Conservation (phyloP, 345 rosid species). For the Limnanthes douglasii region DNA sequence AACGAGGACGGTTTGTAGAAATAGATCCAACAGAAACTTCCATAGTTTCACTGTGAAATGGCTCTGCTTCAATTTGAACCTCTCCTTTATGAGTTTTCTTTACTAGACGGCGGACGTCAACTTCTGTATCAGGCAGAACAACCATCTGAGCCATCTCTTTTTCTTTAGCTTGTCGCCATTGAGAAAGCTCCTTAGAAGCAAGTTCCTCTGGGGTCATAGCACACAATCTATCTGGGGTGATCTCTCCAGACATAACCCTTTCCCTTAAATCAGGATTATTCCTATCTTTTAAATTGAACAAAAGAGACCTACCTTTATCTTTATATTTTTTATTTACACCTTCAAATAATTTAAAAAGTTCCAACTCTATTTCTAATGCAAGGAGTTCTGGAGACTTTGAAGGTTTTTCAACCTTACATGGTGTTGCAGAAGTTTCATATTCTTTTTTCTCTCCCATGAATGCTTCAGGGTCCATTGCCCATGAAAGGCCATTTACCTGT, state of each 20-base stretch:
- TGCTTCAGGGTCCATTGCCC: slow-evolving; percentile 49
- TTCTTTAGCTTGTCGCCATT: slow-evolving; percentile 94
- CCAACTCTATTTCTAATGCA: slow-evolving; percentile 57
- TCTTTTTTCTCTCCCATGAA: slow-evolving; percentile 20
- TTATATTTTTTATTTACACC: slow-evolving; percentile 95
- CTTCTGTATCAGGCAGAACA: slow-evolving; percentile 62
- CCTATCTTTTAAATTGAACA: slow-evolving; percentile 83
- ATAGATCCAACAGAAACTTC: slow-evolving; percentile 44
- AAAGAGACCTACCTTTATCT: slow-evolving; percentile 79
- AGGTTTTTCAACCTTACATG: slow-evolving; percentile 10
- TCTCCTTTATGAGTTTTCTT: slow-evolving; percentile 96
- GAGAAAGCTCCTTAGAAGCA: slow-evolving; percentile 87
- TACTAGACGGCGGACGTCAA: slow-evolving; percentile 61
- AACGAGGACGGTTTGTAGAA: slow-evolving; percentile 14
- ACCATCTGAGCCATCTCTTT: slow-evolving; percentile 94
- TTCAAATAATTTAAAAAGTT: slow-evolving; percentile 66
- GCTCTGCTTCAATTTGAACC: slow-evolving; percentile 72
- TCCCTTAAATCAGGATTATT: slow-evolving; percentile 81
- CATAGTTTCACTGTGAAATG: slow-evolving; percentile 29
- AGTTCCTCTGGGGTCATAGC: slow-evolving; percentile 90
- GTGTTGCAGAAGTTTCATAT: slow-evolving; percentile 9
- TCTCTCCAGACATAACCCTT: slow-evolving; percentile 61
- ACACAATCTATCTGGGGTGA: slow-evolving; percentile 53
- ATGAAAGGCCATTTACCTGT: slow-evolving; percentile 89
- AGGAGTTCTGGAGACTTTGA: slow-evolving; percentile 28